A percentile compares a stretch with the other conserved stretches of the same genome.
These are phyloP conservation scores for Penicillium tannophilum DNA, from an alignment of 495 filamentous ascomycete genomes.

Conservation along the genomic window DNA sequence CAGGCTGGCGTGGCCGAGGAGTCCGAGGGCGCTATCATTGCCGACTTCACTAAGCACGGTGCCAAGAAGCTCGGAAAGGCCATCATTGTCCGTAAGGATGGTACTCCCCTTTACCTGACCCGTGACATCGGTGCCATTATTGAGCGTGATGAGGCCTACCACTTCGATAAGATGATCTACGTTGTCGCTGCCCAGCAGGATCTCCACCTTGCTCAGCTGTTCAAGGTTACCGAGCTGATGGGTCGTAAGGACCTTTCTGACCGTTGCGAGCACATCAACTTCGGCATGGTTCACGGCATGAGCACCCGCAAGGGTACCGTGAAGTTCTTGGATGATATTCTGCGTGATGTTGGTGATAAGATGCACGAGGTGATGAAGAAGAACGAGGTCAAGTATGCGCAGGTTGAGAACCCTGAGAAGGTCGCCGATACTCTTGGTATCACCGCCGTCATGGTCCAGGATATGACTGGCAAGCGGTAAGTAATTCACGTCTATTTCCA, in stretches of 20 bases:
- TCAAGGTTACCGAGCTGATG: slow-evolving; percentile 71
- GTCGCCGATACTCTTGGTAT: slow-evolving; percentile 62
- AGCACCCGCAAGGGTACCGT: slow-evolving; percentile 69
- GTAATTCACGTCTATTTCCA: slow-evolving; percentile 13
- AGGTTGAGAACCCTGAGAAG: slow-evolving; percentile 61
- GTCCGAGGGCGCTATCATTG: slow-evolving; percentile 84
- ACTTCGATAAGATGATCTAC: slow-evolving; percentile 79
- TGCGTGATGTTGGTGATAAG: slow-evolving; percentile 63
- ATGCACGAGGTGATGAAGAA: slow-evolving; percentile 74
- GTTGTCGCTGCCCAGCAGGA: slow-evolving; percentile 72
- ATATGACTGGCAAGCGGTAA: slow-evolving; percentile 69
- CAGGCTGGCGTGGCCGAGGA: slow-evolving; percentile 74
- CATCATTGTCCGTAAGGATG: slow-evolving; percentile 67
- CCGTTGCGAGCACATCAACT: slow-evolving; percentile 71
- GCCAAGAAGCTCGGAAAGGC: slow-evolving; percentile 70
- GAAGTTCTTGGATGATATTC: slow-evolving; percentile 70
- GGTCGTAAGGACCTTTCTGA: slow-evolving; percentile 61
- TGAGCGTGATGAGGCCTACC: slow-evolving; percentile 62
- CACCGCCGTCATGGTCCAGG: slow-evolving; percentile 71
- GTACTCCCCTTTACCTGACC: slow-evolving; percentile 69
- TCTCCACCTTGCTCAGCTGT: slow-evolving; percentile 70
- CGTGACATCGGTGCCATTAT: slow-evolving; percentile 70
- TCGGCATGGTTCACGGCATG: slow-evolving; percentile 74
- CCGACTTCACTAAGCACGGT: slow-evolving; percentile 79
- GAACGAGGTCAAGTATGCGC: slow-evolving; percentile 65